Percentiles rank a stretch among this genome's conserved stretches.
Conservation (phyloP, 345 rosid genomes). For the Pugionium dolabratum region DNA sequence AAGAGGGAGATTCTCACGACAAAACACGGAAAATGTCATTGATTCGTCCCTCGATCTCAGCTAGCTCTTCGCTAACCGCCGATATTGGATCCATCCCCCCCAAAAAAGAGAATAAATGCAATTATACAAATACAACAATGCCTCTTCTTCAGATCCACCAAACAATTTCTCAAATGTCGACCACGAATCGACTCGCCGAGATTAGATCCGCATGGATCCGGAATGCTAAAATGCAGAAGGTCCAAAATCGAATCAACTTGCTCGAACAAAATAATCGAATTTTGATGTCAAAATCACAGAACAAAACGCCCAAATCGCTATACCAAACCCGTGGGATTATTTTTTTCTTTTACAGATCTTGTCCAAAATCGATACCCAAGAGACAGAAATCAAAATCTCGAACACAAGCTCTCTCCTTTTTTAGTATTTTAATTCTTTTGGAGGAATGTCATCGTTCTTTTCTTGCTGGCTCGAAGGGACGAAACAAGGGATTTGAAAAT, state of each 20-base stretch:
- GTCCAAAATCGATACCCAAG: constrained; percentile 19
- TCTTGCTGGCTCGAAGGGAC: constrained; percentile 35
- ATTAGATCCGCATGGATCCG: constrained; percentile 38
- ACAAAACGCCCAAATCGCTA: constrained; percentile 18
- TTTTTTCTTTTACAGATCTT: constrained; percentile 28
- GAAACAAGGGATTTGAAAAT: constrained; percentile 23
- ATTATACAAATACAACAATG: constrained; percentile 19
- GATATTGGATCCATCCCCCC: constrained; percentile 62
- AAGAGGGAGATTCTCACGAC: constrained; percentile 54
- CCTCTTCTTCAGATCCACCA: constrained; percentile 35
- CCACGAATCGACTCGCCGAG: constrained; percentile 28
- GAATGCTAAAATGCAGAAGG: neutral
- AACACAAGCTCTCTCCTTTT: constrained; percentile 1
- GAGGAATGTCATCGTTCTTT: neutral
- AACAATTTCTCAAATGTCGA: constrained; percentile 20
- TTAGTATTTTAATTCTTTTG: neutral
- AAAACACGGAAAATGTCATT: constrained; percentile 81
- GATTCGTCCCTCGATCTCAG: constrained; percentile 84
- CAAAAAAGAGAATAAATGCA: neutral
- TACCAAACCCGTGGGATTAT: constrained; percentile 2
- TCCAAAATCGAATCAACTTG: constrained; percentile 15
- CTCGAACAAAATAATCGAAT: constrained; percentile 26
- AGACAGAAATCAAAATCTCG: constrained; percentile 17
- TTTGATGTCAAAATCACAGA: constrained; percentile 14
- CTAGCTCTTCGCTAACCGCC: constrained; percentile 77